These are phyloP conservation scores for Eudorina sp. DNA, from an alignment of 139 green algal genomes.

Conservation along the genomic window DNA sequence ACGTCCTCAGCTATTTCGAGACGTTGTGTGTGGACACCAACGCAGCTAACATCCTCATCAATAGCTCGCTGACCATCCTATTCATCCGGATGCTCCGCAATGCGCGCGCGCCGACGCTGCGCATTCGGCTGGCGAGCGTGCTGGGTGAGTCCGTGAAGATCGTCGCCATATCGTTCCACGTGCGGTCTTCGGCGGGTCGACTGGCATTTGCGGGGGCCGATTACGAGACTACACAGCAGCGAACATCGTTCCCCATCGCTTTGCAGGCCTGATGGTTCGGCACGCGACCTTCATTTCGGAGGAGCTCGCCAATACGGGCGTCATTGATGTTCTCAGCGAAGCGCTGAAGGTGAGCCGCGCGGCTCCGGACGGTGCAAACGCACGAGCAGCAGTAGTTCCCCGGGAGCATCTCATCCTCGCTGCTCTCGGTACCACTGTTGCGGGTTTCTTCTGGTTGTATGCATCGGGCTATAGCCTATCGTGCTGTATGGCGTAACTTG, in stretches of 20 bases:
- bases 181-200: too few relatives aligned
- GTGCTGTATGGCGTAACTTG: too few relatives aligned
- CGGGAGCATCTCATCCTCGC: too few relatives aligned
- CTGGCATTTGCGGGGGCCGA: too few relatives aligned
- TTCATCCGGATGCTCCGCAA: conserved; percentile 85
- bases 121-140: conserved; percentile 73
- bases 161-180: too few relatives aligned
- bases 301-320: conserved; percentile 73
- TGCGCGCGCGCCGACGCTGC: conserved; percentile 64
- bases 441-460: too few relatives aligned
- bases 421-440: too few relatives aligned
- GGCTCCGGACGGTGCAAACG: too few relatives aligned
- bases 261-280: conserved; percentile 83
- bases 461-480: too few relatives aligned
- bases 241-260: neutral
- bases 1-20: conserved; percentile 94
- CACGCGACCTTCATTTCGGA: conserved; percentile 92
- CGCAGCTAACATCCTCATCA: conserved; percentile 91
- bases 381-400: too few relatives aligned
- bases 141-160: conserved; percentile 65
- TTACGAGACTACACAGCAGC: neutral
- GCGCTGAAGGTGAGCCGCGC: conserved; percentile 67
- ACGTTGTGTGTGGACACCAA: conserved; percentile 83
- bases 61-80: conserved; percentile 83
- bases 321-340: conserved; percentile 85